These are phyloP conservation scores for Pseudonectria foliicola DNA, from an alignment of 2,329 filamentous ascomycete species.

Conservation along the genomic window DNA sequence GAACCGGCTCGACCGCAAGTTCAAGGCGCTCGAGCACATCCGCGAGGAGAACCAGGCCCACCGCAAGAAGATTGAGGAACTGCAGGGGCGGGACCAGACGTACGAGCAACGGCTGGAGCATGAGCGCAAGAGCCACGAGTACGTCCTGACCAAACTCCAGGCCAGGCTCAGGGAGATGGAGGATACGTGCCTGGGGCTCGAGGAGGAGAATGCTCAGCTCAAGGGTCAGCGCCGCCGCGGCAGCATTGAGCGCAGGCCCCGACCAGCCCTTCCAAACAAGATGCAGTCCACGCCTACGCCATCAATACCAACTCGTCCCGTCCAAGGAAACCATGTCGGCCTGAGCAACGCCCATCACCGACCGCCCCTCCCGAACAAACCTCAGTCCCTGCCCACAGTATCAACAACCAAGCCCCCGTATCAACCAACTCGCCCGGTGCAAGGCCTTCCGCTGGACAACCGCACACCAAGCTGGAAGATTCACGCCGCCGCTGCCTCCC, in stretches of 20 bases:
- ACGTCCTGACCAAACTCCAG: slow-evolving; percentile 26
- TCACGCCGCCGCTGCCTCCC: slow-evolving; percentile 4
- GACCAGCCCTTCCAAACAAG: slow-evolving; percentile 15
- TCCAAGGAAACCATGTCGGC: too few species aligned
- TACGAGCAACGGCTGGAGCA: slow-evolving; percentile 32
- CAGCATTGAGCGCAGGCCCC: slow-evolving; percentile 2
- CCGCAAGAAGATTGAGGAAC: slow-evolving; percentile 25
- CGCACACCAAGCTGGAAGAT: too few species aligned
- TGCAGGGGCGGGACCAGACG: slow-evolving; percentile 34
- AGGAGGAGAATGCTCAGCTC: slow-evolving; percentile 19
- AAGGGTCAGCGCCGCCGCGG: slow-evolving; percentile 14
- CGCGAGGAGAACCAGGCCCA: slow-evolving; percentile 27
- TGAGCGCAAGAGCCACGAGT: slow-evolving; percentile 27
- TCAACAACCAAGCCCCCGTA: too few species aligned
- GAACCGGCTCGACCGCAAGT: slow-evolving; percentile 31
- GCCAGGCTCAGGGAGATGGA: slow-evolving; percentile 29
- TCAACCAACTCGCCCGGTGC: too few species aligned
- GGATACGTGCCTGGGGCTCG: slow-evolving; percentile 22
- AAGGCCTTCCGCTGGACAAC: too few species aligned
- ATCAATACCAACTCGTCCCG: slow-evolving; percentile 8
- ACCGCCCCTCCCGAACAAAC: too few species aligned
- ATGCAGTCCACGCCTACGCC: slow-evolving; percentile 18
- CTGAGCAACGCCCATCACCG: too few species aligned
- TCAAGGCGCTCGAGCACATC: slow-evolving; percentile 21
- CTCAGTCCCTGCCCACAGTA: too few species aligned